Evolutionary conservation across 176 grass and related monocot species (phyloP), one percentile per base, ranked within the genome.

Genomic region (Alopecurus myosuroides): DNA sequence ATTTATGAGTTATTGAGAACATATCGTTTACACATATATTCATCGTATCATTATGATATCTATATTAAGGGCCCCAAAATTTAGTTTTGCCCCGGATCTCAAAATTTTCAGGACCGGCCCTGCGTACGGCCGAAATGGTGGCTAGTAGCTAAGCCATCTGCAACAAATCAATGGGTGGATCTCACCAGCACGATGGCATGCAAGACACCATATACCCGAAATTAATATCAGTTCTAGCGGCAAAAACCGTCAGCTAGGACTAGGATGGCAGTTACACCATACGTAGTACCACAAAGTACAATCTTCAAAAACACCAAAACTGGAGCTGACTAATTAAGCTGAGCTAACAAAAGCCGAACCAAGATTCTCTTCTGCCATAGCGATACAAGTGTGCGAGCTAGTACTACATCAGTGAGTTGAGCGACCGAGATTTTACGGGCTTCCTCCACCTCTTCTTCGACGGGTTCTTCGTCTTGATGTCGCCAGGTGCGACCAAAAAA

Each of bases 401-500:
- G 74, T 25, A 88, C 51, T 14, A 77, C 80, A 89, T 85, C 81
- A 89, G 31, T 0, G 90, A 92, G n/a, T 84, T 92, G 75, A 92
- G 87, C 41, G 87, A 89, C 36, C 87, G 76, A 23, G 87, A 84
- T 55, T 92, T 89, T 62, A 89, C 77, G 0, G 91, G 87, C 71
- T 92, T 92, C 84, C 91, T 92, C 79, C 83, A 61, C 41, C 71
- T 72, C 81, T 78, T 84, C 82, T 81, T 86, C 50, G 45, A n/a
- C n/a, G 30, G 19, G 18, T 25, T 67, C 62, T 29, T 85, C 29
- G 28, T 78, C 87, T 33, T 76, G 26, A 8, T n/a, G 3, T 64
- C 84, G 8, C 17, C 14, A 70, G 53, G 23, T 9, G 65, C 51
- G 5, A 57, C 71, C 17, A 17, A 45, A 19, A 17, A 45, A 19